These are phyloP conservation scores for Arctostaphylos glauca DNA, from an alignment of 148 eudicot genomes.

Conservation along the genomic window DNA sequence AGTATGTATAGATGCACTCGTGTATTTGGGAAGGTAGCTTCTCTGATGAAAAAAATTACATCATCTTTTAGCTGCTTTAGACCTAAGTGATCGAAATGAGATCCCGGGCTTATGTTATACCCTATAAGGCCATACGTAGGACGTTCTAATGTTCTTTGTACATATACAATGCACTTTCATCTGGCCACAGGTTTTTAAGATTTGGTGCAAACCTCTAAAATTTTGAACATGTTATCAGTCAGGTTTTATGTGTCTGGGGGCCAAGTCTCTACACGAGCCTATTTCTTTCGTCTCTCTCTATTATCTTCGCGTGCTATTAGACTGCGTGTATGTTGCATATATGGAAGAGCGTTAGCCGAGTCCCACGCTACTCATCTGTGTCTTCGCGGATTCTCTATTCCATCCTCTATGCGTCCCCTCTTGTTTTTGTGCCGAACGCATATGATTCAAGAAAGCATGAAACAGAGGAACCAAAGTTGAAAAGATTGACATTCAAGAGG, in stretches of 20 bases:
- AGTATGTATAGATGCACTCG: not conserved
- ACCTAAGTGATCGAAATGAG: not conserved
- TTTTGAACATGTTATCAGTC: not conserved
- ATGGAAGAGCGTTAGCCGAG: too few species aligned
- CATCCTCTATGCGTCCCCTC: too few species aligned
- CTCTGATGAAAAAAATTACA: not conserved
- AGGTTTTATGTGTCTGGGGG: not conserved
- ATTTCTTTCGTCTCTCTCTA: not conserved
- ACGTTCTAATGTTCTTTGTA: not conserved
- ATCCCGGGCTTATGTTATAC: not conserved
- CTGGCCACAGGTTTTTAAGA: not conserved
- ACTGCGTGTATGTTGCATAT: not conserved
- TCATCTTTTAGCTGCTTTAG: not conserved
- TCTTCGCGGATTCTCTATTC: too few species aligned
- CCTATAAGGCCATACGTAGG: not conserved
- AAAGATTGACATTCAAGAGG: too few species aligned
- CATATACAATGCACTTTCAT: not conserved
- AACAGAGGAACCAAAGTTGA: too few species aligned
- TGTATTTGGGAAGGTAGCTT: not conserved
- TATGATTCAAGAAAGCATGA: too few species aligned
- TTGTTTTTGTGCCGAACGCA: too few species aligned
- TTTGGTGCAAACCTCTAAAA: not conserved
- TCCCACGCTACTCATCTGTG: too few species aligned
- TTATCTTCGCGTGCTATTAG: not conserved
- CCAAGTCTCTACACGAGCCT: not conserved